Conservation (phyloP, 1,139 yeast genomes). For the Lodderomyces pseudojiufengensis region DNA sequence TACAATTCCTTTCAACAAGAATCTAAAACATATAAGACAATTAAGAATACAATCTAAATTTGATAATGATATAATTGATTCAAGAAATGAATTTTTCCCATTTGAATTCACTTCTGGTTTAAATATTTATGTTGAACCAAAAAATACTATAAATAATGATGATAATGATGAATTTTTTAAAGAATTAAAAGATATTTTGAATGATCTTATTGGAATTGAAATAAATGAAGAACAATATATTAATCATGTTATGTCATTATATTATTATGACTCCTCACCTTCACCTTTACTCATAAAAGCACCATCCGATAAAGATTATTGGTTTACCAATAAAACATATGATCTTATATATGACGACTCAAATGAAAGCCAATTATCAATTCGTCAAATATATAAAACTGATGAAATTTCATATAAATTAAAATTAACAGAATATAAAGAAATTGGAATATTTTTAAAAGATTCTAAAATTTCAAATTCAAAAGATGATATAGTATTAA, state of each 20-base stretch:
- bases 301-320: neutral
- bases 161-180: conserved; percentile 19
- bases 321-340: conserved; percentile 6
- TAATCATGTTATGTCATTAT: conserved; percentile 19
- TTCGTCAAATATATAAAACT: conserved; percentile 15
- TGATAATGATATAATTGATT: conserved; percentile 4
- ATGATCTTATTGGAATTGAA: conserved; percentile 16
- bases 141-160: conserved; percentile 7
- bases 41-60: conserved; percentile 23
- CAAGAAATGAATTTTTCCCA: conserved; percentile 19
- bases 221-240: conserved; percentile 20
- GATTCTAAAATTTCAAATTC: conserved; percentile 24
- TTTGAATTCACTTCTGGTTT: conserved; percentile 23
- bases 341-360: conserved; percentile 16
- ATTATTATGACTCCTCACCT: conserved; percentile 14
- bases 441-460: conserved; percentile 33
- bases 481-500: conserved; percentile 31
- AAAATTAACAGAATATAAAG: conserved; percentile 18
- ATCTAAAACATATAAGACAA: conserved; percentile 15
- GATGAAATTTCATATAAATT: conserved; percentile 8
- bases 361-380: conserved; percentile 10
- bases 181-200: conserved; percentile 19
- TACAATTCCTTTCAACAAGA: conserved; percentile 7
- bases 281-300: conserved; percentile 1
- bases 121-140: conserved; percentile 27